phyloP scores from a whole-genome alignment of 2,329 filamentous ascomycete species.

The Ascochyta rabiei region DNA sequence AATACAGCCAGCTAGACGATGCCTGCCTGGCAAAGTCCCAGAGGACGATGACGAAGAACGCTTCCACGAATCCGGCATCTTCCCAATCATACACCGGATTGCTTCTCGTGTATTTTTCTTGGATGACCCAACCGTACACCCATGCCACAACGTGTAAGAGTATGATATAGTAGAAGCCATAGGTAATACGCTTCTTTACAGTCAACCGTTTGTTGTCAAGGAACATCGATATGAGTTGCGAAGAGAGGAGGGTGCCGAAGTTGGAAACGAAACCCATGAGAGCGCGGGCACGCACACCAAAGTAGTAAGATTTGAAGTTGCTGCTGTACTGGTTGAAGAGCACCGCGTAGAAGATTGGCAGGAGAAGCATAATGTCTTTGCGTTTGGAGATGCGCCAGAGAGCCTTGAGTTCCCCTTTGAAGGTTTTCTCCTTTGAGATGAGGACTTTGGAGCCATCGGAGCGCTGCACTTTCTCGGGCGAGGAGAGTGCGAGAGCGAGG shows the following conservation, averaged over 20 bases:
- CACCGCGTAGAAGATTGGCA: constrained; percentile 54
- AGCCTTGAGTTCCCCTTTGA: constrained; percentile 49
- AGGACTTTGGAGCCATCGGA: constrained; percentile 50
- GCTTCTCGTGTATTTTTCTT: constrained; percentile 57
- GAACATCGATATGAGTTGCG: constrained; percentile 53
- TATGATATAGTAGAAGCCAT: constrained; percentile 56
- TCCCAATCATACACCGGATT: constrained; percentile 52
- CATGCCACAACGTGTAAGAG: constrained; percentile 56
- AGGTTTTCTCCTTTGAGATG: constrained; percentile 47
- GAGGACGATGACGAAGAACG: constrained; percentile 56
- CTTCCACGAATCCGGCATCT: constrained; percentile 51
- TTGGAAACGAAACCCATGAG: constrained; percentile 56
- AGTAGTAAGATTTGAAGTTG: constrained; percentile 59
- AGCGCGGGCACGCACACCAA: constrained; percentile 55
- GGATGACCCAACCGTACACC: constrained; percentile 60
- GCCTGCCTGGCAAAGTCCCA: constrained; percentile 60
- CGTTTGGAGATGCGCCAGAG: constrained; percentile 41
- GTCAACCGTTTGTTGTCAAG: constrained; percentile 52
- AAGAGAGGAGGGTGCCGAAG: constrained; percentile 52
- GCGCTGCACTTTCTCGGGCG: constrained; percentile 52
- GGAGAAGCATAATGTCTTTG: constrained; percentile 47
- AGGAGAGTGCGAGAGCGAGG: constrained; percentile 49
- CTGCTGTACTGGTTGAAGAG: constrained; percentile 55
- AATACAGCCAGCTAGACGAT: constrained; percentile 64
- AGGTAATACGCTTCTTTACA: constrained; percentile 52